A percentile compares a stretch with the other conserved stretches of the same genome.
Conservation (phyloP, 2,329 filamentous ascomycete genomes). For the Cryphonectria nitschkei region DNA sequence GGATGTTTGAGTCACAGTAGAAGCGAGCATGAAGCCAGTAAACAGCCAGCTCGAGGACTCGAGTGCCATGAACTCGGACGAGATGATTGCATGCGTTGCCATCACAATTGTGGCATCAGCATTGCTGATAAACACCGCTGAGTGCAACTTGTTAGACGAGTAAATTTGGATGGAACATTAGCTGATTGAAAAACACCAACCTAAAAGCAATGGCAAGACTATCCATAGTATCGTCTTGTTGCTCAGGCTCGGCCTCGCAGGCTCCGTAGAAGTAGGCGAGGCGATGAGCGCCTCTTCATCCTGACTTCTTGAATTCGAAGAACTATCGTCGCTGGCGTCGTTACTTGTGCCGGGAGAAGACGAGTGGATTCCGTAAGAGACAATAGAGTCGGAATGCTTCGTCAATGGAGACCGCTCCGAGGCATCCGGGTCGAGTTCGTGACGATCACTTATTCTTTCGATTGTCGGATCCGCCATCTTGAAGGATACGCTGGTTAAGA, state of each 20-base stretch:
- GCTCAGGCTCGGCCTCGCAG: background rate
- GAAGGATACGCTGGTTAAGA: background rate
- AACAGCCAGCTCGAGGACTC: conserved; percentile 62
- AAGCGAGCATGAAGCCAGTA: conserved; percentile 54
- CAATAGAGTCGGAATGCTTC: conserved; percentile 5
- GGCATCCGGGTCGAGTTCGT: background rate
- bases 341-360: conserved; percentile 5
- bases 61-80: conserved; percentile 62
- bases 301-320: background rate
- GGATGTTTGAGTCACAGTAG: conserved; percentile 56
- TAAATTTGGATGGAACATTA: no score
- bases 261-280: background rate
- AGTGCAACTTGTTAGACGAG: background rate
- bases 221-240: conserved; percentile 31
- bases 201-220: conserved; percentile 34
- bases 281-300: conserved; percentile 26
- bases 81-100: conserved; percentile 65
- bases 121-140: conserved; percentile 67
- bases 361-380: conserved; percentile 8
- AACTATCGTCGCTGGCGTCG: conserved; percentile 8
- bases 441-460: background rate
- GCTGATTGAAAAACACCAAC: conserved; percentile 18
- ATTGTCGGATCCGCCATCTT: conserved; percentile 8
- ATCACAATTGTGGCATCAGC: conserved; percentile 67
- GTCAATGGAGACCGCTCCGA: conserved; percentile 20